Evolutionary conservation across 768 basidiomycete species (phyloP).

Genomic region (Inosperma sp.): DNA sequence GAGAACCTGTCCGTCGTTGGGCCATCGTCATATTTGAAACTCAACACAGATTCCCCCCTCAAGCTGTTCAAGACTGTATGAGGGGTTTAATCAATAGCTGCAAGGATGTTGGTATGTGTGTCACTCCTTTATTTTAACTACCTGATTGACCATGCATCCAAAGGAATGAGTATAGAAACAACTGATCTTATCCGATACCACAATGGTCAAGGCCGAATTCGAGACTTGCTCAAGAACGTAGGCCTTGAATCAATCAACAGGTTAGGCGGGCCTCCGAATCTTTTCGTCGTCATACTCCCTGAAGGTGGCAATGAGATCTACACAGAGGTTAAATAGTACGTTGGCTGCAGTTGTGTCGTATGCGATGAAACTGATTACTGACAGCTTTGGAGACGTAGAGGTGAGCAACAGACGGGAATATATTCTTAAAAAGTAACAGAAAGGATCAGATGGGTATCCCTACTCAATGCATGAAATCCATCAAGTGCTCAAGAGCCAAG

Average conservation of each 20-base stretch:
- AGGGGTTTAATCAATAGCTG: constrained; percentile 46
- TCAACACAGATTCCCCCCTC: constrained; percentile 47
- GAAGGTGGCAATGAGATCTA: constrained; percentile 76
- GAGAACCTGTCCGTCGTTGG: constrained; percentile 49
- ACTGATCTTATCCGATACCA: constrained; percentile 47
- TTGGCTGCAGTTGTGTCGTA: constrained; percentile 8
- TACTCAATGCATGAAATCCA: constrained; percentile 71
- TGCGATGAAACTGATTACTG: neutral
- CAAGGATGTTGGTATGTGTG: constrained; percentile 52
- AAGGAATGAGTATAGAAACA: constrained; percentile 57
- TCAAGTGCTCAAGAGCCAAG: constrained; percentile 63
- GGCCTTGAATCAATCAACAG: constrained; percentile 45
- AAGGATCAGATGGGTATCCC: constrained; percentile 60
- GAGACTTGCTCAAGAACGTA: constrained; percentile 46
- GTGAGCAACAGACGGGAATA: neutral
- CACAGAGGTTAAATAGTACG: constrained; percentile 73
- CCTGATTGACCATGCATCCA: neutral
- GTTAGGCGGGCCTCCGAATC: constrained; percentile 41
- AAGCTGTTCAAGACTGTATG: constrained; percentile 52
- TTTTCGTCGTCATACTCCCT: constrained; percentile 67
- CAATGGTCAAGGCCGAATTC: constrained; percentile 54
- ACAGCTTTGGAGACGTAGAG: constrained; percentile 68
- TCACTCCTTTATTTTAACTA: neutral
- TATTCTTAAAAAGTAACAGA: neutral
- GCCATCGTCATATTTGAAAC: constrained; percentile 65